These are phyloP conservation scores for Colletotrichum tofieldiae DNA, from an alignment of 2,329 filamentous ascomycete genomes.

Conservation along the genomic window DNA sequence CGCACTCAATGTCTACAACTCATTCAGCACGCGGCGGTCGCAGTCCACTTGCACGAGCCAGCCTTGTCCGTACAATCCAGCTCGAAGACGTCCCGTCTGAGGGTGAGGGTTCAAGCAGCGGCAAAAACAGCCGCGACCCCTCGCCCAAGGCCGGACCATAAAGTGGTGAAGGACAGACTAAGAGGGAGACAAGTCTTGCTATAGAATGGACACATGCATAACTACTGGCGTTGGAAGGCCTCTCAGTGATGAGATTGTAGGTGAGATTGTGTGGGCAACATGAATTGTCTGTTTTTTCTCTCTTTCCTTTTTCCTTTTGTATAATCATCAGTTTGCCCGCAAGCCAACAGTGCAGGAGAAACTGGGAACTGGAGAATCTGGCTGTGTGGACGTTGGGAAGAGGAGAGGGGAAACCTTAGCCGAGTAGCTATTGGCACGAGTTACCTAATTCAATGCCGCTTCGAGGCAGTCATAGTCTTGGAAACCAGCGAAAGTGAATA, in stretches of 20 bases:
- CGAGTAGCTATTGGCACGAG: conserved; percentile 28
- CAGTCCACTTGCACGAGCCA: conserved; percentile 57
- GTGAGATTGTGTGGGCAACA: not conserved
- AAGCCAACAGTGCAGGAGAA: not conserved
- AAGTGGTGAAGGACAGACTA: not conserved
- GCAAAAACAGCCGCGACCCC: conserved; percentile 29
- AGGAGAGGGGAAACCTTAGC: not conserved
- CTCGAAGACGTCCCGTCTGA: conserved; percentile 52
- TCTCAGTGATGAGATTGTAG: not conserved
- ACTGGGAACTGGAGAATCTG: not conserved
- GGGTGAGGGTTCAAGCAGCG: conserved; percentile 46
- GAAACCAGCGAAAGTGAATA: conserved; percentile 5
- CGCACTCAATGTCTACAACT: conserved; percentile 33
- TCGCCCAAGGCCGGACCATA: conserved; percentile 26
- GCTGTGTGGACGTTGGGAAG: not conserved
- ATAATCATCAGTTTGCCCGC: not conserved
- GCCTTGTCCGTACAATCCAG: conserved; percentile 51
- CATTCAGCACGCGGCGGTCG: conserved; percentile 49
- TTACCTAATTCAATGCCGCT: conserved; percentile 35
- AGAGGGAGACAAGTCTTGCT: not conserved
- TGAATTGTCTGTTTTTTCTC: conserved; percentile 4
- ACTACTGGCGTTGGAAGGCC: conserved; percentile 15
- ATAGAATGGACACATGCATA: conserved; percentile 23
- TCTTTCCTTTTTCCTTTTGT: conserved; percentile 25
- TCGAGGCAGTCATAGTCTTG: conserved; percentile 6